A percentile compares a stretch with the other conserved stretches of the same genome.
Conservation (phyloP, 176 grass and related monocot species). For the Typha latifolia region DNA sequence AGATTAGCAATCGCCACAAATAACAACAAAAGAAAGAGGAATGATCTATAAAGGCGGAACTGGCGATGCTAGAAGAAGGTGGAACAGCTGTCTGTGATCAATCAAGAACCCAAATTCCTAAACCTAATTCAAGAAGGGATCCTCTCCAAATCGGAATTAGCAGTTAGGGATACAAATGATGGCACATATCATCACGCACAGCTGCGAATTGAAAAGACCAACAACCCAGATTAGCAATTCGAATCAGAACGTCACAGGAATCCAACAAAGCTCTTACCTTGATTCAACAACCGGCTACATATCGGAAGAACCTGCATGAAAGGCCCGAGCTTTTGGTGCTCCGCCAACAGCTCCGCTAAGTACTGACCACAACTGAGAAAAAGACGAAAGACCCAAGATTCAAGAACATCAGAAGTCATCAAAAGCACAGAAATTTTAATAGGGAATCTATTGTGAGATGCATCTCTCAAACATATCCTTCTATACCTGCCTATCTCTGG, state of each 20-base stretch:
- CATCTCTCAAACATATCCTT: constrained; percentile 5
- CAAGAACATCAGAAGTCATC: constrained; percentile 30
- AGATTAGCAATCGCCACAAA: not conserved
- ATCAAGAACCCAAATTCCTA: not conserved
- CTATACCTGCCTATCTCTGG: constrained; percentile 77
- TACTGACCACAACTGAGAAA: constrained; percentile 54
- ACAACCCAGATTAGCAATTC: not conserved
- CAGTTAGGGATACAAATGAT: not conserved
- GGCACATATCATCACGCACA: not conserved
- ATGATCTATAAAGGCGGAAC: not conserved
- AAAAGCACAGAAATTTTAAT: constrained; percentile 16
- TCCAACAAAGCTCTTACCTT: constrained; percentile 50
- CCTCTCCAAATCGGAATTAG: not conserved
- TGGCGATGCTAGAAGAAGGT: not conserved
- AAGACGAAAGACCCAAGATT: constrained; percentile 28
- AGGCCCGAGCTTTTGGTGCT: constrained; percentile 91
- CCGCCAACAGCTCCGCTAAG: constrained; percentile 76
- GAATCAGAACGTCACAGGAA: not conserved
- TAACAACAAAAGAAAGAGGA: not conserved
- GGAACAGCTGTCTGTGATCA: not conserved
- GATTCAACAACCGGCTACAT: constrained; percentile 80
- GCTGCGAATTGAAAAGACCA: not conserved
- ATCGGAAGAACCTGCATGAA: constrained; percentile 97
- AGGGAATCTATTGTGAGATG: constrained; percentile 10
- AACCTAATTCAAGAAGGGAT: not conserved